Percentiles rank a stretch among this genome's conserved stretches.
Evolutionary conservation across 78 protist species (phyloP).

Genomic region (Dictyostelium discoideum): DNA sequence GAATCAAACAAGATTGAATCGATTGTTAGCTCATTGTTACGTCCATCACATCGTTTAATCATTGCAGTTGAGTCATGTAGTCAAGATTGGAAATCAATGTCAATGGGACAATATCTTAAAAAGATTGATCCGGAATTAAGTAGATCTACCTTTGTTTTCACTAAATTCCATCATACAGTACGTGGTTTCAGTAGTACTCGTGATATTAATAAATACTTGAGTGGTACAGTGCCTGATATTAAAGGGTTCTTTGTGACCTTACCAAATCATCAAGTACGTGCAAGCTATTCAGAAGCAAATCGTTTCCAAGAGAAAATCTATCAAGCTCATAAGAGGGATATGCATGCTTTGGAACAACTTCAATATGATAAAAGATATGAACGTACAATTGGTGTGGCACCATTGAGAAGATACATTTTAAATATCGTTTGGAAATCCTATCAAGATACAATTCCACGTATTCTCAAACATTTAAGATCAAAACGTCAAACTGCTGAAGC

Average conservation of each 20-base stretch:
- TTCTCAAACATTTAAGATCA: slow-evolving; percentile 67
- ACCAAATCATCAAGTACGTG: slow-evolving; percentile 75
- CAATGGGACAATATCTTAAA: slow-evolving; percentile 50
- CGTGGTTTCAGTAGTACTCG: slow-evolving; percentile 71
- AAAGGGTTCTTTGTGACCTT: slow-evolving; percentile 85
- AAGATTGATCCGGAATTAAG: slow-evolving; percentile 75
- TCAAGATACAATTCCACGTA: slow-evolving; percentile 81
- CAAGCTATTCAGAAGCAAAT: slow-evolving; percentile 53
- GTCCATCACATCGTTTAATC: slow-evolving; percentile 74
- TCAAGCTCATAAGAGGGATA: slow-evolving; percentile 74
- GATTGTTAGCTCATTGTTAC: slow-evolving; percentile 12
- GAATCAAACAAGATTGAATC: slow-evolving; percentile 53
- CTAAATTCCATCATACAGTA: slow-evolving; percentile 69
- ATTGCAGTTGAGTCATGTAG: slow-evolving; percentile 67
- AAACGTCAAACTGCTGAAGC: slow-evolving; percentile 56
- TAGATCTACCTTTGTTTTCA: slow-evolving; percentile 77
- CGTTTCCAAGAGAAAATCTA: slow-evolving; percentile 69
- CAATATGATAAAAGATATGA: slow-evolving; percentile 86
- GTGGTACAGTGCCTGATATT: slow-evolving; percentile 76
- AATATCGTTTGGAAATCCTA: slow-evolving; percentile 67
- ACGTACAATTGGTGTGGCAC: slow-evolving; percentile 73
- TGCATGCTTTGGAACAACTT: slow-evolving; percentile 80
- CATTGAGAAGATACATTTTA: slow-evolving; percentile 75
- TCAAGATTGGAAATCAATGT: slow-evolving; percentile 74
- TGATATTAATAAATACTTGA: slow-evolving; percentile 57